phyloP scores from a whole-genome alignment of 2,329 filamentous ascomycete genomes.

The Clonostachys sp. region DNA sequence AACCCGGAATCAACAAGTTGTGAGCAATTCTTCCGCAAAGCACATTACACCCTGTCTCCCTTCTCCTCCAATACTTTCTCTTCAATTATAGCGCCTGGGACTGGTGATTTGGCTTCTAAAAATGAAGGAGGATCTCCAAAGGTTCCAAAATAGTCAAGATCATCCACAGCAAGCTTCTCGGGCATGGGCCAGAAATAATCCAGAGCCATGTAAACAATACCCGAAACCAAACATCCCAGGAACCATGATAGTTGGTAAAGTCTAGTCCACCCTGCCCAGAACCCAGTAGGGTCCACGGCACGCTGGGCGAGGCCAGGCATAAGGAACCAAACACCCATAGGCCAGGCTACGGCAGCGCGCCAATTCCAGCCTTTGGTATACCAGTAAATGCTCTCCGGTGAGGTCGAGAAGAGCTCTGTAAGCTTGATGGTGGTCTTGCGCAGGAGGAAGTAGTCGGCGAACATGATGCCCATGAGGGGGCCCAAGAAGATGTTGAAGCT shows the following conservation, averaged over 20 bases:
- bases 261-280: constrained; percentile 14
- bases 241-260: constrained; percentile 18
- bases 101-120: background rate
- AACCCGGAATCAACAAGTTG: too few species aligned
- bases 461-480: constrained; percentile 15
- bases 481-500: constrained; percentile 16
- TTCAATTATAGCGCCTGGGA: background rate
- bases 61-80: background rate
- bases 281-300: constrained; percentile 6
- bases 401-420: constrained; percentile 21
- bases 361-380: constrained; percentile 13
- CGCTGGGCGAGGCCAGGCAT: constrained; percentile 13
- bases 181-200: constrained; percentile 11
- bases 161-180: constrained; percentile 10
- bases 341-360: constrained; percentile 10
- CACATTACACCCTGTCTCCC: too few species aligned
- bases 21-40: too few species aligned
- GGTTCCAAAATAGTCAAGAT: constrained; percentile 17
- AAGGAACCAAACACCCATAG: constrained; percentile 3
- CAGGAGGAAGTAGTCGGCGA: constrained; percentile 20
- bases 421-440: constrained; percentile 24
- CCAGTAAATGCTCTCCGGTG: constrained; percentile 11
- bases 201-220: constrained; percentile 9
- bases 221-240: constrained; percentile 11
- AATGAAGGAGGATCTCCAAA: constrained; percentile 8